A percentile compares a stretch with the other conserved stretches of the same genome.
Conservation (phyloP, 805 yeast genomes). For the Candida silvicultrix region DNA sequence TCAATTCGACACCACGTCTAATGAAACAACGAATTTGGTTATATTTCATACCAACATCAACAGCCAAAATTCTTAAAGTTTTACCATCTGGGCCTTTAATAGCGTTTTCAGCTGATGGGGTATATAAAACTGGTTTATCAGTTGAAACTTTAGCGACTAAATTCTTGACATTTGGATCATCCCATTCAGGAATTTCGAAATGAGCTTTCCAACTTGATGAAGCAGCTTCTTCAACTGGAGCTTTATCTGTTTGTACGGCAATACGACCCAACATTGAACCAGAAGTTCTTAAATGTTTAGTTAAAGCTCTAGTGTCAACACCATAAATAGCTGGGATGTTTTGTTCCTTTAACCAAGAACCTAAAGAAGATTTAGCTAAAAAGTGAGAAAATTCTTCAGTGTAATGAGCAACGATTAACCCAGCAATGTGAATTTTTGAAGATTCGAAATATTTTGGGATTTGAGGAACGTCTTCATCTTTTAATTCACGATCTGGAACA, state of each 20-base stretch:
- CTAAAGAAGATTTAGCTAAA: slow-evolving; percentile 87
- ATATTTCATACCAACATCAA: slow-evolving; percentile 97
- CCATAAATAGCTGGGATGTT: slow-evolving; percentile 96
- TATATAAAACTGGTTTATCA: slow-evolving; percentile 67
- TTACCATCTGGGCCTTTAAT: slow-evolving; percentile 68
- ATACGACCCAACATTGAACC: slow-evolving; percentile 94
- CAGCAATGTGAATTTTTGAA: slow-evolving; percentile 88
- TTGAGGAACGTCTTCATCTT: slow-evolving; percentile 66
- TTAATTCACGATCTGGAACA: slow-evolving; percentile 83
- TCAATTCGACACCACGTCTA: slow-evolving; percentile 90
- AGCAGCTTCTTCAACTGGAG: slow-evolving; percentile 24
- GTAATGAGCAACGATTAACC: slow-evolving; percentile 93
- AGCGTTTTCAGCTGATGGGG: slow-evolving; percentile 52
- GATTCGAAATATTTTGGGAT: slow-evolving; percentile 94
- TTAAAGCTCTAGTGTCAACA: slow-evolving; percentile 92
- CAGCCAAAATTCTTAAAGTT: slow-evolving; percentile 74
- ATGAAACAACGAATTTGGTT: slow-evolving; percentile 97
- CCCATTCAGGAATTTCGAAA: slow-evolving; percentile 81
- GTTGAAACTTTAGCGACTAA: slow-evolving; percentile 88
- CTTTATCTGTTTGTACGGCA: slow-evolving; percentile 46
- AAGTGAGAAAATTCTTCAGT: slow-evolving; percentile 94
- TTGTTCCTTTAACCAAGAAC: slow-evolving; percentile 88
- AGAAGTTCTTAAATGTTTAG: slow-evolving; percentile 84
- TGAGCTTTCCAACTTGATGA: slow-evolving; percentile 49
- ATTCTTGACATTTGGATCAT: slow-evolving; percentile 86